Evolutionary conservation across 1,284 basidiomycete species (phyloP).

Genomic region (Microbotryum violaceum): DNA sequence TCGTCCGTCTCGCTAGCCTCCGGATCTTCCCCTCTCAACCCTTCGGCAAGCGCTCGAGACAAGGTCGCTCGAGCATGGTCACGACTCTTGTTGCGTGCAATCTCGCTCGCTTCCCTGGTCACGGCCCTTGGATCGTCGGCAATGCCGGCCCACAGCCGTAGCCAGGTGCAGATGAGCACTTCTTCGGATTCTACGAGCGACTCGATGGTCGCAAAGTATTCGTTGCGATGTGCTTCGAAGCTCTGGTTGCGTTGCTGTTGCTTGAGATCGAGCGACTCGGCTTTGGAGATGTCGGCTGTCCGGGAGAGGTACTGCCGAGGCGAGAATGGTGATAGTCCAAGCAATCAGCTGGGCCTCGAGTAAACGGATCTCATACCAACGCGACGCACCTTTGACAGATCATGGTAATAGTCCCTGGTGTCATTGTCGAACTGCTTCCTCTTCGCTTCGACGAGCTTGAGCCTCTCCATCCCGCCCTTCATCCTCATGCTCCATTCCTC

Average conservation of each 20-base stretch:
- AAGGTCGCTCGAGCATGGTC: background rate
- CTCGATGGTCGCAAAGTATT: constrained; percentile 39
- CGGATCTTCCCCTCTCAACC: background rate
- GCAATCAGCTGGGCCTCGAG: background rate
- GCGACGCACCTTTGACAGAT: constrained; percentile 26
- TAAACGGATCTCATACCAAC: background rate
- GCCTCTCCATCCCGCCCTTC: constrained; percentile 19
- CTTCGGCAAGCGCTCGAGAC: background rate
- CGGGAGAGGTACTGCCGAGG: constrained; percentile 28
- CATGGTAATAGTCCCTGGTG: constrained; percentile 32
- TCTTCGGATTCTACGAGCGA: constrained; percentile 43
- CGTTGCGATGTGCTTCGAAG: constrained; percentile 47
- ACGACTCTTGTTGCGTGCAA: background rate
- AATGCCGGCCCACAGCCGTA: constrained; percentile 14
- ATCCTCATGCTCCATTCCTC: constrained; percentile 16
- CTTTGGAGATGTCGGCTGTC: constrained; percentile 45
- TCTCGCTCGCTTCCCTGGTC: background rate
- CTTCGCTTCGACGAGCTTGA: constrained; percentile 29
- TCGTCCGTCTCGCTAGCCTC: background rate
- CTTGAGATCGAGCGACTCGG: constrained; percentile 46
- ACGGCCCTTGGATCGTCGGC: background rate
- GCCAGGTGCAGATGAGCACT: constrained; percentile 19
- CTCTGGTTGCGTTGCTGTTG: constrained; percentile 28
- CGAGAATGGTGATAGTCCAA: background rate
- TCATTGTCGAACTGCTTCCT: constrained; percentile 29